phyloP scores from a whole-genome alignment of 148 eudicot genomes.

The Fagopyrum tataricum region DNA sequence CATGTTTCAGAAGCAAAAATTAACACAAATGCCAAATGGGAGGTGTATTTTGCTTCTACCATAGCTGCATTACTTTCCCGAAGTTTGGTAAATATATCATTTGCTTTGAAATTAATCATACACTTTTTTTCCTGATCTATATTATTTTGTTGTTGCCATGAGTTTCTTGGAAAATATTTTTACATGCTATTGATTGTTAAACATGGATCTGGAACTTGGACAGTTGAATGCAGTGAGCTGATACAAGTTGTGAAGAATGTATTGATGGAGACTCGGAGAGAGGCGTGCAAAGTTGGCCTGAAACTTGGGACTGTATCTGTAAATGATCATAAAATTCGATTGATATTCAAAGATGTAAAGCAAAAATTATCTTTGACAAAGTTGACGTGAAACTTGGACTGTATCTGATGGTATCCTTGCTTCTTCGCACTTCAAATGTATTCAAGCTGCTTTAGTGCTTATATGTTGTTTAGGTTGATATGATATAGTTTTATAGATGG shows the following conservation, averaged over 20 bases:
- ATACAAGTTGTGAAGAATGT: background rate
- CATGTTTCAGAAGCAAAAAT: background rate
- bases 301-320: no score
- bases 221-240: background rate
- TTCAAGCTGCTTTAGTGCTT: background rate
- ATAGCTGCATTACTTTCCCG: background rate
- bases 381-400: no score
- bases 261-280: no score
- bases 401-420: no score
- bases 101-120: no score
- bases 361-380: background rate
- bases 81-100: background rate
- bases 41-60: background rate
- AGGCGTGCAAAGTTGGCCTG: no score
- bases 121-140: background rate
- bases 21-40: background rate
- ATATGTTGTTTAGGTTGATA: background rate
- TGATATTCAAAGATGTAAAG: no score
- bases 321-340: no score
- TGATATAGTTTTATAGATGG: background rate
- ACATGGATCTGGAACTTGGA: background rate
- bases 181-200: background rate
- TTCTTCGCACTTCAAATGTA: background rate
- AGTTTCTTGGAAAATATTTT: background rate
- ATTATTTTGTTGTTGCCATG: background rate